Base-by-base conservation (phyloP, 2,329 filamentous ascomycete species). In the Neocatenulostroma microsporum region DNA sequence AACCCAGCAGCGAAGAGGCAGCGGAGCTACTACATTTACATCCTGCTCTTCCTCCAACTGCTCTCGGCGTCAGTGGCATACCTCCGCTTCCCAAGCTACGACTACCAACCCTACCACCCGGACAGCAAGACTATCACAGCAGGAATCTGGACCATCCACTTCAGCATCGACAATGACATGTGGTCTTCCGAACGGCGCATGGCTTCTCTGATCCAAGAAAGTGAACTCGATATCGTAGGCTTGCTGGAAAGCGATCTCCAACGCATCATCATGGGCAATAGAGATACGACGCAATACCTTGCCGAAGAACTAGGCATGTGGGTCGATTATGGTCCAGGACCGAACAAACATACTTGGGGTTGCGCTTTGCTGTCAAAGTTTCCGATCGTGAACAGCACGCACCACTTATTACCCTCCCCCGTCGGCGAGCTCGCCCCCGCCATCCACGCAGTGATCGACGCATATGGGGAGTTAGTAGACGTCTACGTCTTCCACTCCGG, bases 341-440 rank as follows among this genome's bases (percentile, higher is more conserved):
- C 91, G 5, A 94, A 98, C 73, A 98, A 96, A 67, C 91, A 98
- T 67, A 98, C 91, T 0, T 98, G 91, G 91, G 91, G 91, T 34
- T 78, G 82, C 8, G 91, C 88, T 15, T 71, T 98, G 29, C 73
- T 98, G 3, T 95, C 87, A 51, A 96, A 96, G 58, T 98, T 96
- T 68, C 91, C 91, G 3, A 98, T 98, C 53, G 63, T 98, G 42
- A 94, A 96, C 65, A 94, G 86, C 2, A 95, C 88, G 15, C 91
- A 98, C 59, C 91, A 98, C 54, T 76, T 98, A 10, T 75, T 96
- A 4, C 91, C 91, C 12, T 91, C 83, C 11, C 91, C 91, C 0
- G 88, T 93, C 1, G 91, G 91, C 41, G 91, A 98, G 62, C 74
- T 98, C 21, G 91, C 91, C 1, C 91, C 91, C 1, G 89, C 89